Percentiles rank a stretch among this genome's conserved stretches.
phyloP scores from a whole-genome alignment of 805 yeast species.

The Lipomyces lipofer region DNA sequence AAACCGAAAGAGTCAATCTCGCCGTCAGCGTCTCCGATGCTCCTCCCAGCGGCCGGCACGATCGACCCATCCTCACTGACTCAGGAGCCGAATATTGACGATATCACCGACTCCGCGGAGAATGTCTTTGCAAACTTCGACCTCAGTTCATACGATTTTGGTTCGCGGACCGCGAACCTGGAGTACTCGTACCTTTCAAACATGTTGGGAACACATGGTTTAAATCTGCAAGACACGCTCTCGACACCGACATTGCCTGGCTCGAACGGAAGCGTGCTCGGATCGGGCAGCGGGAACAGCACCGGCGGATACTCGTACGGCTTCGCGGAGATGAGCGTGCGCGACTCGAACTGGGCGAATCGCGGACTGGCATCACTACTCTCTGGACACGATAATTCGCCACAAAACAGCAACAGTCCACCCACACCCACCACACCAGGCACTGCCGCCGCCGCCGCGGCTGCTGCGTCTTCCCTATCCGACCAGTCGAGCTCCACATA shows the following conservation, averaged over 20 bases:
- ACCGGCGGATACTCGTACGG: slow-evolving; percentile 6
- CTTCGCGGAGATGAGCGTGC: slow-evolving; percentile 26
- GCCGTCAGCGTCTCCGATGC: background rate
- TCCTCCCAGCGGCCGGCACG: slow-evolving; percentile 16
- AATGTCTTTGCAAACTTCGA: slow-evolving; percentile 21
- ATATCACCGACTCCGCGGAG: slow-evolving; percentile 18
- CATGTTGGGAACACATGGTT: slow-evolving; percentile 34
- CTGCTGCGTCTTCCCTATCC: background rate
- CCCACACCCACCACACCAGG: slow-evolving; percentile 25
- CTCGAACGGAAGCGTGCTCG: background rate
- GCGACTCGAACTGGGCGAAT: slow-evolving; percentile 29
- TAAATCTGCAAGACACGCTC: slow-evolving; percentile 12
- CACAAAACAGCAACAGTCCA: slow-evolving; percentile 24
- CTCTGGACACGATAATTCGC: slow-evolving; percentile 24
- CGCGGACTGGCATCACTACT: slow-evolving; percentile 29
- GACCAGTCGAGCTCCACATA: too few species aligned
- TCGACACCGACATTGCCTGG: slow-evolving; percentile 8
- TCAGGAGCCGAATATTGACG: slow-evolving; percentile 12
- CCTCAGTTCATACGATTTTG: slow-evolving; percentile 35
- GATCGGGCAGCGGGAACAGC: background rate
- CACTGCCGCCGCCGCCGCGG: background rate
- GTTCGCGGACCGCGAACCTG: slow-evolving; percentile 40
- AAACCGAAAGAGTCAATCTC: background rate
- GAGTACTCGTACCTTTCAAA: slow-evolving; percentile 42
- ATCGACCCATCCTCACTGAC: slow-evolving; percentile 27